phyloP scores from a whole-genome alignment of 106 monocot species.

The Dendrobium chrysotoxum region DNA sequence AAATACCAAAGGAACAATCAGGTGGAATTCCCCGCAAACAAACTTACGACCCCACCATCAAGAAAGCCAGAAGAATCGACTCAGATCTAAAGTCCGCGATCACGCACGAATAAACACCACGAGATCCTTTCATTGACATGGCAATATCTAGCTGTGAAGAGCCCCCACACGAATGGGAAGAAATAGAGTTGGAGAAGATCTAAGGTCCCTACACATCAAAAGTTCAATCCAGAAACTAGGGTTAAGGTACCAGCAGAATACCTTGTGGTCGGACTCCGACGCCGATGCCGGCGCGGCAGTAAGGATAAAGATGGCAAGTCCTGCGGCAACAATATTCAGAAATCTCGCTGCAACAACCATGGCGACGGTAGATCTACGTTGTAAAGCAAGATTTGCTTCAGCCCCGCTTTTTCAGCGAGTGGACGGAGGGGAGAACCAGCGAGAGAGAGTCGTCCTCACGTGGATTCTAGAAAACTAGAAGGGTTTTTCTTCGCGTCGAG shows the following conservation, averaged over 20 bases:
- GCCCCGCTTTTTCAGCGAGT: neutral
- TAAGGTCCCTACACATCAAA: neutral
- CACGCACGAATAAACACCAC: neutral
- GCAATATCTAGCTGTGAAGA: neutral
- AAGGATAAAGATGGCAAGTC: slow-evolving; percentile 20
- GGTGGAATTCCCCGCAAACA: neutral
- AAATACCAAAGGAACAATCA: neutral
- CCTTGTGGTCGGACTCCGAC: slow-evolving; percentile 27
- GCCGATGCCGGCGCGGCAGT: slow-evolving; percentile 14
- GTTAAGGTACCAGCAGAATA: neutral
- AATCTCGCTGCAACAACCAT: slow-evolving; percentile 38
- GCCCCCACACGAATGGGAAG: neutral
- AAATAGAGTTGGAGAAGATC: neutral
- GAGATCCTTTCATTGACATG: neutral
- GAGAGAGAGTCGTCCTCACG: neutral
- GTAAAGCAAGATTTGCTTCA: neutral
- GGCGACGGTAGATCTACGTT: slow-evolving; percentile 21
- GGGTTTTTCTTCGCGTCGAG: neutral
- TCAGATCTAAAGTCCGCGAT: neutral
- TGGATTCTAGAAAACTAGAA: neutral
- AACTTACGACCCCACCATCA: neutral
- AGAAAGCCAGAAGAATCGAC: neutral
- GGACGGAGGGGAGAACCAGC: neutral
- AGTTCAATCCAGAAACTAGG: neutral
- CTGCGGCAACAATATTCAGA: slow-evolving; percentile 2